phyloP scores from a whole-genome alignment of 164 flowering plant genomes.

The Cinnamomum chago region DNA sequence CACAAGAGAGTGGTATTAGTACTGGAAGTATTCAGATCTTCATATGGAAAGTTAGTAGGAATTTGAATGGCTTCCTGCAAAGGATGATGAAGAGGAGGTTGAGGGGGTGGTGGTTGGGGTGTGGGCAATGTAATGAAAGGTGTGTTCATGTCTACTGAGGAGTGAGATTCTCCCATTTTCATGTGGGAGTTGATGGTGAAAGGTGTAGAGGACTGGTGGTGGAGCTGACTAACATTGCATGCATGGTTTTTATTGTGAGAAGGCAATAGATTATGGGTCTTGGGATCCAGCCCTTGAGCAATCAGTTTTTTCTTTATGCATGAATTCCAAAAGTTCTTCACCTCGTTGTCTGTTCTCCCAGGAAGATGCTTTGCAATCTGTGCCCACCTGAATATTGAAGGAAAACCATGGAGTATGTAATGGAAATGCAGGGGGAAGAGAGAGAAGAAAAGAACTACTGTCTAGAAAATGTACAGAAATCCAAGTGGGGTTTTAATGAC shows the following conservation, averaged over 20 bases:
- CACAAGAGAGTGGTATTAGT: conserved; percentile 13
- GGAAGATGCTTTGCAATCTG: conserved; percentile 67
- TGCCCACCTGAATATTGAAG: conserved; percentile 43
- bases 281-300: conserved; percentile 62
- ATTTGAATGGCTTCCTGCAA: neutral
- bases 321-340: conserved; percentile 69
- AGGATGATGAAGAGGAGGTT: neutral
- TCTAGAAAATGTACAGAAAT: neutral
- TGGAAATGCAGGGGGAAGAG: neutral
- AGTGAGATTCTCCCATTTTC: conserved; percentile 5
- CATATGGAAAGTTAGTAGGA: conserved; percentile 11
- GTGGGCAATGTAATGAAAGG: conserved; percentile 13
- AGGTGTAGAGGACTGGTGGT: conserved; percentile 13
- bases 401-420: neutral
- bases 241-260: conserved; percentile 17
- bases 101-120: neutral
- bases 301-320: conserved; percentile 68
- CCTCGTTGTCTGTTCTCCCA: conserved; percentile 68
- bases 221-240: conserved; percentile 16
- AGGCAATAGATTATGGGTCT: conserved; percentile 47
- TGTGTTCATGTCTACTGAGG: conserved; percentile 7
- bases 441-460: neutral
- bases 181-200: conserved; percentile 19
- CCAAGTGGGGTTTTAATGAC: neutral
- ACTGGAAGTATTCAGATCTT: conserved; percentile 7